Evolutionary conservation across 1,284 basidiomycete genomes (phyloP), one percentile per base, ranked within the genome.

Genomic region (Rhodotorula sp.): DNA sequence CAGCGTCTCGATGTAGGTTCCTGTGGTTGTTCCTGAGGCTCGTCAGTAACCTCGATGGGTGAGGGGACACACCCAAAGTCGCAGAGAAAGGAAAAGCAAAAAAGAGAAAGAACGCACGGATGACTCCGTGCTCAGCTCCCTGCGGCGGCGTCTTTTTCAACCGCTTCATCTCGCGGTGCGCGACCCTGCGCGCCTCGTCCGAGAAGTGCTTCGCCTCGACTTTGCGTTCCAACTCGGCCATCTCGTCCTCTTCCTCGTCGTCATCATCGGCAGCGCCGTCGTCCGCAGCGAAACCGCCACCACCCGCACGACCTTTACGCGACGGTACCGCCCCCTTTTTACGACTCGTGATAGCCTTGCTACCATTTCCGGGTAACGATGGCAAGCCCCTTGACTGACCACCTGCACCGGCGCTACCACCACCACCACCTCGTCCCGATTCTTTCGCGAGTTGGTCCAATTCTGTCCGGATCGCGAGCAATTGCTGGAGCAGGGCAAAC

Each of bases 1-100:
- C n/a, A 78, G 62, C 70, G 76, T 77, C 46, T 78, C 77, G 53
- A 78, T 46, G 51, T 78, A 78, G 59, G 68, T 76, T 12, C 72
- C 72, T 73, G 64, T 33, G 1, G 10, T 10, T 7, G 37, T 7
- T 37, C 3, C 10, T 14, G 22, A 15, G 1, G 14, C 17, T 46
- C 44, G 49, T n/a, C 17, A 55, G 24, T 7, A 45, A 10, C 46
- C 46, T 57, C 58, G 20, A 20, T 5, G 15, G 29, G 44, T 42
- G 33, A 22, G 30, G 14, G 45, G 15, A 26, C 10, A 22, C 6
- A n/a, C 12, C 4, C 3, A 26, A 1, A 0, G 6, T 3, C 24
- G 53, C 37, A 37, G 20, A 51, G 10, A 29, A n/a, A 20, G 22
- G 17, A 20, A 5, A 6, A 10, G 8, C 14, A n/a, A 10, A 8